phyloP scores from a whole-genome alignment of 2,329 filamentous ascomycete genomes.

The Thelonectria blattea region DNA sequence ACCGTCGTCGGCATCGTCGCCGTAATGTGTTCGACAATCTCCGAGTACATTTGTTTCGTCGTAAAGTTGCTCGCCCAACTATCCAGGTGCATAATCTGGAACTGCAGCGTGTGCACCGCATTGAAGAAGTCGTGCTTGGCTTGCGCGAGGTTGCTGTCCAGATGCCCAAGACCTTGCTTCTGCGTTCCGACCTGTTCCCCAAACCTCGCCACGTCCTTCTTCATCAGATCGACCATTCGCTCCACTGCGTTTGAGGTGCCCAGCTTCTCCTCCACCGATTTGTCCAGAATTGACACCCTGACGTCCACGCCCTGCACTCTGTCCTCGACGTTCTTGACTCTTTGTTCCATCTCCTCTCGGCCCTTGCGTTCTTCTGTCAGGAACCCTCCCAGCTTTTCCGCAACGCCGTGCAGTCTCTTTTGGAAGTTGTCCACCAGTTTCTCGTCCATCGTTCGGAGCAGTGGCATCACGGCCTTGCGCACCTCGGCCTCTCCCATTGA shows the following conservation, averaged over 20 bases:
- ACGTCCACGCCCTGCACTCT: neutral
- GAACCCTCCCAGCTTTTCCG: constrained; percentile 25
- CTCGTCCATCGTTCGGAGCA: constrained; percentile 16
- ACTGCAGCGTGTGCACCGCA: constrained; percentile 40
- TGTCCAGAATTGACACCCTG: neutral
- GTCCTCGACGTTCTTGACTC: constrained; percentile 12
- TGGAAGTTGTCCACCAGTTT: constrained; percentile 8
- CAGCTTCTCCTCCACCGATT: constrained; percentile 5
- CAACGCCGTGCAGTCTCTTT: constrained; percentile 9
- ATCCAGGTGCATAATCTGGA: constrained; percentile 50
- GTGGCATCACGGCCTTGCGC: constrained; percentile 15
- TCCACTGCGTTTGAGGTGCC: neutral
- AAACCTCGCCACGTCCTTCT: neutral
- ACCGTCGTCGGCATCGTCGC: constrained; percentile 25
- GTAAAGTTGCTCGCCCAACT: constrained; percentile 56
- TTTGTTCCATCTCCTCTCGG: constrained; percentile 18
- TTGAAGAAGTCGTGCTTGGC: constrained; percentile 16
- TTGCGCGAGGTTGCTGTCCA: constrained; percentile 13
- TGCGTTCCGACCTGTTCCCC: neutral
- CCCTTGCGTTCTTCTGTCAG: constrained; percentile 30
- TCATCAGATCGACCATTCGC: neutral
- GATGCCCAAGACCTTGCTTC: constrained; percentile 4
- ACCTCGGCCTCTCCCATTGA: constrained; percentile 19
- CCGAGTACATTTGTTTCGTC: constrained; percentile 49
- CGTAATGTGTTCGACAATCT: constrained; percentile 48